Conservation (phyloP, 768 basidiomycete species). For the Dioszegia hungarica region DNA sequence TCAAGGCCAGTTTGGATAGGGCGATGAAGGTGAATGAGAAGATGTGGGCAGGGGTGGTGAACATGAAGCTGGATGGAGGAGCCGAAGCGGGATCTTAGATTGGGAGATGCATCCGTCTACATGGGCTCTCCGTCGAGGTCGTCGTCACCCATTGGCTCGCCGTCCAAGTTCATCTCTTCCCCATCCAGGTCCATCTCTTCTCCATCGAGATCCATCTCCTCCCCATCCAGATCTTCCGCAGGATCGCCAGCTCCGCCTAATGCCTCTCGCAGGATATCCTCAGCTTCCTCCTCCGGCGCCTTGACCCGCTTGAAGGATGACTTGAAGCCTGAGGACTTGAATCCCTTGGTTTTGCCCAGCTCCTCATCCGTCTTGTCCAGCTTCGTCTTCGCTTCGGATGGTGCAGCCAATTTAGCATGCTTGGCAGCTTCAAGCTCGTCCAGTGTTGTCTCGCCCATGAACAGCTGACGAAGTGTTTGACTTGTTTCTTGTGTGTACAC, state of each 20-base stretch:
- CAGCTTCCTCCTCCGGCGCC: constrained; percentile 17
- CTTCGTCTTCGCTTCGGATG: not conserved
- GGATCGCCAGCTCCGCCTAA: not conserved
- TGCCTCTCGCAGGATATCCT: not conserved
- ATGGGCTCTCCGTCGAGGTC: constrained; percentile 43
- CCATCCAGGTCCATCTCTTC: constrained; percentile 48
- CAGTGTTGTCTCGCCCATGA: constrained; percentile 54
- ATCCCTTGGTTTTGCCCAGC: constrained; percentile 36
- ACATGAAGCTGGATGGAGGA: constrained; percentile 45
- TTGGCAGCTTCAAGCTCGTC: not conserved
- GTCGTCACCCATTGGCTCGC: constrained; percentile 51
- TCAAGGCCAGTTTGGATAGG: constrained; percentile 68
- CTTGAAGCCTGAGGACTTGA: constrained; percentile 48
- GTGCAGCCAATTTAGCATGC: not conserved
- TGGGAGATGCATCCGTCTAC: not conserved
- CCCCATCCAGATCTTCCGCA: constrained; percentile 11
- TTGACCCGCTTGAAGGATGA: constrained; percentile 38
- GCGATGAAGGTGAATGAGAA: constrained; percentile 88
- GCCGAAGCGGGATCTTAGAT: not conserved
- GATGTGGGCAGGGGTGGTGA: constrained; percentile 86
- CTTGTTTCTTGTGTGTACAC: constrained; percentile 88
- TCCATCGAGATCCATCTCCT: constrained; percentile 49
- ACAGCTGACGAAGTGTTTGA: constrained; percentile 62
- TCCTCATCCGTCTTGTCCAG: not conserved
- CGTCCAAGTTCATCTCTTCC: constrained; percentile 46